A percentile compares a stretch with the other conserved stretches of the same genome.
These are phyloP conservation scores for Psilocybe tampanensis DNA, from an alignment of 768 basidiomycete genomes.

Conservation along the genomic window DNA sequence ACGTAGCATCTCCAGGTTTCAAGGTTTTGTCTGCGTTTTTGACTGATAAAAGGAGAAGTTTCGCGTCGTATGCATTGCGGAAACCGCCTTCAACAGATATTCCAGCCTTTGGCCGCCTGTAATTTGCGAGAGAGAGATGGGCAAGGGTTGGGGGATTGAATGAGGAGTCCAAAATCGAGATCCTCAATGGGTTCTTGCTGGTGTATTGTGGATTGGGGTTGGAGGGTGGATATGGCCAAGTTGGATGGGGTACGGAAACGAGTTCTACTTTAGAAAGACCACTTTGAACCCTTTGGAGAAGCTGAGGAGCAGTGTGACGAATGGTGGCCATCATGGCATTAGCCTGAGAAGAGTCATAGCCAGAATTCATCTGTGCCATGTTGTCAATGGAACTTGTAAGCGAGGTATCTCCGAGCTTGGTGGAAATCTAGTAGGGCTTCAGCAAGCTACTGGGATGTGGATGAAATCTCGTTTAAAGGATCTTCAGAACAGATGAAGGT, in stretches of 20 bases:
- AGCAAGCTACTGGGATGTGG: not conserved
- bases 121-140: slow-evolving; percentile 75
- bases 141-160: slow-evolving; percentile 92
- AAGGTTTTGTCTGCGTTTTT: slow-evolving; percentile 85
- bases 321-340: slow-evolving; percentile 17
- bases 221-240: slow-evolving; percentile 59
- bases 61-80: slow-evolving; percentile 58
- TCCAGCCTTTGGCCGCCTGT: slow-evolving; percentile 27
- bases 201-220: slow-evolving; percentile 3
- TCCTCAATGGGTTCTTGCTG: slow-evolving; percentile 37
- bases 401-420: not conserved
- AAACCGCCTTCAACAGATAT: slow-evolving; percentile 4
- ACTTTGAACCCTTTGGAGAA: slow-evolving; percentile 44
- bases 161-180: slow-evolving; percentile 87
- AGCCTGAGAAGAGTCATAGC: slow-evolving; percentile 3
- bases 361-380: slow-evolving; percentile 1
- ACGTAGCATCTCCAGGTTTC: slow-evolving; percentile 70
- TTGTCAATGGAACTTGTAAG: not conserved
- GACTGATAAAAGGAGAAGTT: slow-evolving; percentile 79
- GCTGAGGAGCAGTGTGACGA: slow-evolving; percentile 23
- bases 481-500: not conserved
- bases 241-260: slow-evolving; percentile 57
- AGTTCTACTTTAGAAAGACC: slow-evolving; percentile 56
- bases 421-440: not conserved
- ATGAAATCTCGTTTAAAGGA: not conserved